Evolutionary conservation across 768 basidiomycete genomes (phyloP), one percentile per base, ranked within the genome.

Genomic region (Boletus vermiculosoides): DNA sequence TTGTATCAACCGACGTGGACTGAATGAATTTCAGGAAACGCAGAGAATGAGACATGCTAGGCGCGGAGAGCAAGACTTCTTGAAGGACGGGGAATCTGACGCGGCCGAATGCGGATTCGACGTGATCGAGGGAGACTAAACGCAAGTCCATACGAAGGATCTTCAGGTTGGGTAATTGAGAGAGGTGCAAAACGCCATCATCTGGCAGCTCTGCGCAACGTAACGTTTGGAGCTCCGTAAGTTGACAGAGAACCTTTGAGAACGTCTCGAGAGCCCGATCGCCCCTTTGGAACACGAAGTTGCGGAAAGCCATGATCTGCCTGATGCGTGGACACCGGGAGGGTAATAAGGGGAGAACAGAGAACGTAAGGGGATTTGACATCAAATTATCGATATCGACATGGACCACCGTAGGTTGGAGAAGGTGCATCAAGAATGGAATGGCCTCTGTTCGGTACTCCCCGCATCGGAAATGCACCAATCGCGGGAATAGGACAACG

Each of bases 311-410:
- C 67, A 68, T 69, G 45, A 68, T 50, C 31, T 67, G 67, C 22
- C 31, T 64, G 65, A 68, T 59, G 25, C 60, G 67, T 20, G 67
- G 67, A 50, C 67, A 68, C 0, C 45, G 54, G 4, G n/a, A n/a
- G 12, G 67, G 67, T 3, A 68, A 31, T 20, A 67, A 16, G 20
- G 67, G 67, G 2, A 68, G 53, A 18, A 68, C 2, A n/a, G 1
- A 0, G 36, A 52, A 50, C 0, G 67, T 68, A 10, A 68, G 63
- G 22, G 67, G 33, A 20, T 69, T 68, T 9, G 63, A 50, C 65
- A 66, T 69, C 54, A 68, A 45, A 47, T 68, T 68, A 53, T 68
- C 67, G 31, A 68, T 69, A 54, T 69, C 67, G 18, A 68, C 67
- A 1, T 63, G 67, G 45, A 64, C 63, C 34, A 68, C 63, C 0